These are phyloP conservation scores for Podospora pseudocomata DNA, from an alignment of 495 filamentous ascomycete genomes.

Conservation along the genomic window DNA sequence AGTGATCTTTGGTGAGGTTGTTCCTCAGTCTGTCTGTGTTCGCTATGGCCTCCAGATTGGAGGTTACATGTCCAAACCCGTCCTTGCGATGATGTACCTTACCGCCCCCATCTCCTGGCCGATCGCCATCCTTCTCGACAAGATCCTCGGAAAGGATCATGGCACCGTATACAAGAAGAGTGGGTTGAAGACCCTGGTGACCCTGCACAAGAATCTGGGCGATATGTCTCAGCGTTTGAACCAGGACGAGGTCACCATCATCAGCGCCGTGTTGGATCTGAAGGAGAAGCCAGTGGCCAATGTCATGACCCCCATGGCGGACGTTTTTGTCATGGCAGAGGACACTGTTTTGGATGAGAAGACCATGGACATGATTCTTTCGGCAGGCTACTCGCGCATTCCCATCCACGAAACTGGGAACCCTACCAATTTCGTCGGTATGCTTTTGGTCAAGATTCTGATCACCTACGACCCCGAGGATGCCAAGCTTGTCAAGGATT, in stretches of 20 bases:
- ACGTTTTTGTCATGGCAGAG: conserved; percentile 91
- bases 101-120: conserved; percentile 85
- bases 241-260: conserved; percentile 97
- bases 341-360: conserved; percentile 86
- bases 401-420: conserved; percentile 88
- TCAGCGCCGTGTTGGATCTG: conserved; percentile 90
- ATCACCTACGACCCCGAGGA: conserved; percentile 99
- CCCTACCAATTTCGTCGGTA: conserved; percentile 83
- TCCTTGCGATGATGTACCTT: conserved; percentile 86
- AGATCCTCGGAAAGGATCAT: conserved; percentile 83
- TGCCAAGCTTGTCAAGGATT: conserved; percentile 75
- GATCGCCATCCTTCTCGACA: conserved; percentile 84
- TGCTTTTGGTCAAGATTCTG: conserved; percentile 96
- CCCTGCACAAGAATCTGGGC: conserved; percentile 85
- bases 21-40: conserved; percentile 93
- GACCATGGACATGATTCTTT: conserved; percentile 89
- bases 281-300: conserved; percentile 92
- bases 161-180: conserved; percentile 96
- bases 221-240: conserved; percentile 85
- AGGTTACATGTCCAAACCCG: conserved; percentile 86
- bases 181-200: conserved; percentile 75
- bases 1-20: conserved; percentile 98
- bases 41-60: conserved; percentile 96
- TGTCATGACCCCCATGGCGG: conserved; percentile 98
- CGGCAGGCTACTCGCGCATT: conserved; percentile 90